Conservation (phyloP, 768 basidiomycete species). For the Clitopilus passeckerianus region DNA sequence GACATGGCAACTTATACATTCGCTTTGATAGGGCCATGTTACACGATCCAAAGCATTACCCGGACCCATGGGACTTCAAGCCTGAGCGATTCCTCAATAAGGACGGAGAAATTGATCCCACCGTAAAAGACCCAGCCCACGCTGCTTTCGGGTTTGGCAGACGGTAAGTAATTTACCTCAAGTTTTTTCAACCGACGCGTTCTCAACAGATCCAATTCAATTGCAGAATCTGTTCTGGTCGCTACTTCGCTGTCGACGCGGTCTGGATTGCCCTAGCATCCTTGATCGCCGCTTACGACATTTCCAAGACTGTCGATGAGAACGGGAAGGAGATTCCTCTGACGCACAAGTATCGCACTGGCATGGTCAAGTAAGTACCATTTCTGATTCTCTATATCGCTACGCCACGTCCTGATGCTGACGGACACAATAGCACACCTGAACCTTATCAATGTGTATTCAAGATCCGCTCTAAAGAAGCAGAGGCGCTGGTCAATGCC, state of each 20-base stretch:
- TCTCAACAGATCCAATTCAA: neutral
- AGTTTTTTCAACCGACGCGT: no score
- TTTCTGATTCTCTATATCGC: neutral
- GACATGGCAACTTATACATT: neutral
- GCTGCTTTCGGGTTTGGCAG: constrained; percentile 28
- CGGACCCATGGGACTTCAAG: constrained; percentile 33
- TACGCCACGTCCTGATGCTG: constrained; percentile 6
- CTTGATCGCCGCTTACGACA: constrained; percentile 24
- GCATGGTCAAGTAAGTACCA: neutral
- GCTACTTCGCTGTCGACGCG: constrained; percentile 23
- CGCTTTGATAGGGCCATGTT: constrained; percentile 29
- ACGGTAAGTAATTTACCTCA: constrained; percentile 9
- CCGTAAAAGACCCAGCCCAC: constrained; percentile 19
- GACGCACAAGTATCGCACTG: constrained; percentile 2
- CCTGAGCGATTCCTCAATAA: constrained; percentile 33
- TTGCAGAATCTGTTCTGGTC: constrained; percentile 27
- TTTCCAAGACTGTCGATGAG: constrained; percentile 15
- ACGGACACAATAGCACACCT: constrained; percentile 10
- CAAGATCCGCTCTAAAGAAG: constrained; percentile 19
- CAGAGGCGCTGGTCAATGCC: constrained; percentile 13
- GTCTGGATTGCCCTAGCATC: constrained; percentile 24
- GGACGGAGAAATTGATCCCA: constrained; percentile 15
- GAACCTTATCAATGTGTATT: constrained; percentile 21
- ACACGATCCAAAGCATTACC: constrained; percentile 30
- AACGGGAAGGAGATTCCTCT: constrained; percentile 11